Conservation (phyloP, 352 stramenopile species). For the Phytophthora citricola region DNA sequence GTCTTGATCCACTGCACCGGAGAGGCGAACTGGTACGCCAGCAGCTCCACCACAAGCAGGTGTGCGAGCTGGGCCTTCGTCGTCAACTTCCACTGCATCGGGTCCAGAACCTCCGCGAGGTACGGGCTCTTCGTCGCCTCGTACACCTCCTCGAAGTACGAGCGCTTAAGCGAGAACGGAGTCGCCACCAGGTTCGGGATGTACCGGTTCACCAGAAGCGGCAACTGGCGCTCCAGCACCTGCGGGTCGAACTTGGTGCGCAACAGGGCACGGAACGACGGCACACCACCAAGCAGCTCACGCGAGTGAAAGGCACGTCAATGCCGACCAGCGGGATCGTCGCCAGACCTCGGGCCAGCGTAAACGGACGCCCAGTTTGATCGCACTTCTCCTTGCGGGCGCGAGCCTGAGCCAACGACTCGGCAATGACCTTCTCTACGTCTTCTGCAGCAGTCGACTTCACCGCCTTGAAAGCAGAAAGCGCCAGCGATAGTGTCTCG, state of each 20-base stretch:
- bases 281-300: slow-evolving; percentile 83
- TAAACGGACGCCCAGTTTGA: slow-evolving; percentile 64
- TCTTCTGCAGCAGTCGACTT: slow-evolving; percentile 55
- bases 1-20: slow-evolving; percentile 92
- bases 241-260: slow-evolving; percentile 74
- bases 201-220: slow-evolving; percentile 79
- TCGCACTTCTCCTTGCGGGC: slow-evolving; percentile 68
- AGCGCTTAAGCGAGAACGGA: slow-evolving; percentile 79
- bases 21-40: slow-evolving; percentile 91
- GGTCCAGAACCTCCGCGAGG: slow-evolving; percentile 67
- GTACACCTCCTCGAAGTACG: slow-evolving; percentile 81
- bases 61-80: slow-evolving; percentile 75
- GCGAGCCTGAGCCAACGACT: slow-evolving; percentile 62
- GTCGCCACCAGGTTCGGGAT: slow-evolving; percentile 88
- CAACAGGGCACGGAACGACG: slow-evolving; percentile 79
- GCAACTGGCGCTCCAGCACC: slow-evolving; percentile 71
- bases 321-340: slow-evolving; percentile 90
- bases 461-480: slow-evolving; percentile 58
- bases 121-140: slow-evolving; percentile 76
- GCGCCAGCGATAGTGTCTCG: slow-evolving; percentile 72
- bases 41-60: slow-evolving; percentile 83
- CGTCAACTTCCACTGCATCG: slow-evolving; percentile 75
- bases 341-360: slow-evolving; percentile 65
- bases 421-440: slow-evolving; percentile 58
- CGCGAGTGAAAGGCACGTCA: slow-evolving; percentile 91